Percentiles rank a stretch among this genome's conserved stretches.
phyloP scores from a whole-genome alignment of 1,284 basidiomycete genomes.

The Golubevia pallescens region DNA sequence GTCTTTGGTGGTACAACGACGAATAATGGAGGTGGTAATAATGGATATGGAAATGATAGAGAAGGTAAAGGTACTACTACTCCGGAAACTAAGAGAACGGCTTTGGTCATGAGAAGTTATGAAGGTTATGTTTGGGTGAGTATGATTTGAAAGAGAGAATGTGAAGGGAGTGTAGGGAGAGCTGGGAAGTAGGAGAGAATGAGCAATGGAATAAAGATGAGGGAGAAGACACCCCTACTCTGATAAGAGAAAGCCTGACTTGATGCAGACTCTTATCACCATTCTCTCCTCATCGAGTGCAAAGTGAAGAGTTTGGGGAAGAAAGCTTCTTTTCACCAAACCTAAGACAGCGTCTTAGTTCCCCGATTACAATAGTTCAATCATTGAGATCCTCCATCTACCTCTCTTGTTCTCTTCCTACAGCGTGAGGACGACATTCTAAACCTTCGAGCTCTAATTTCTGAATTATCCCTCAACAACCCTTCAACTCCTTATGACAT shows the following conservation, averaged over 20 bases:
- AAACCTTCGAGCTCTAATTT: constrained; percentile 62
- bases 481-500: constrained; percentile 62
- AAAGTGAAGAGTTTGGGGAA: too few species aligned
- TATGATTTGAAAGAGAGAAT: not conserved
- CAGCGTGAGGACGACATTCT: constrained; percentile 61
- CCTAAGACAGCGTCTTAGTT: too few species aligned
- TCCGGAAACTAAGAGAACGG: constrained; percentile 56
- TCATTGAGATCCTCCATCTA: not conserved
- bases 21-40: not conserved
- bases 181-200: not conserved
- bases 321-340: too few species aligned
- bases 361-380: too few species aligned
- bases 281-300: too few species aligned
- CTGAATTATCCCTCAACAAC: constrained; percentile 63
- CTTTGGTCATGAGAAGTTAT: constrained; percentile 59
- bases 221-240: too few species aligned
- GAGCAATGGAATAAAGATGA: too few species aligned
- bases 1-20: not conserved
- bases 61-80: constrained; percentile 37
- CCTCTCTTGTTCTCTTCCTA: not conserved
- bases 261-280: too few species aligned
- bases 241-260: too few species aligned
- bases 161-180: not conserved
- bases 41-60: constrained; percentile 1
- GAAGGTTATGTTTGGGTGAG: constrained; percentile 55